These are phyloP conservation scores for Rhizopogon vesiculosus DNA, from an alignment of 768 basidiomycete genomes.

Conservation along the genomic window DNA sequence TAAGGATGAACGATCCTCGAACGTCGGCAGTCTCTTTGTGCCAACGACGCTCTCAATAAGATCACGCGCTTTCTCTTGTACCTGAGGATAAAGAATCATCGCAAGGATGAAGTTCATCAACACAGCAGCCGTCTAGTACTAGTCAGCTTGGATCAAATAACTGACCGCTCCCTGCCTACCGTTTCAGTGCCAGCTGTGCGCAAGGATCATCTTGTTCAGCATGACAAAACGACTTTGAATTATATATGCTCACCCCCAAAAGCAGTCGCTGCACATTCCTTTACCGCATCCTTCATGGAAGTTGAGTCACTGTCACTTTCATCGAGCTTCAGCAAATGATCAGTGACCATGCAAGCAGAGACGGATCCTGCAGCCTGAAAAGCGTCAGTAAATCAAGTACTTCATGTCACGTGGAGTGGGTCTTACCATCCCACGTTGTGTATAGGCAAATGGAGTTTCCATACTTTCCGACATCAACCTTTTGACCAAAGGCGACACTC, in stretches of 20 bases:
- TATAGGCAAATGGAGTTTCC: conserved; percentile 14
- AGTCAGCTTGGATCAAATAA: neutral
- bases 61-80: conserved; percentile 5
- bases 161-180: neutral
- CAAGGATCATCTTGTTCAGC: neutral
- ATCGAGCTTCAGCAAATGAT: neutral
- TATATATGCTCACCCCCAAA: conserved; percentile 1
- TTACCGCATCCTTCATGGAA: neutral
- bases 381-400: neutral
- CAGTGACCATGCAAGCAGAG: conserved; percentile 3
- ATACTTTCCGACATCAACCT: conserved; percentile 12
- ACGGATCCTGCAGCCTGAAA: conserved; percentile 7
- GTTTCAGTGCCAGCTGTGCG: neutral
- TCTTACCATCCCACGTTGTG: conserved; percentile 9
- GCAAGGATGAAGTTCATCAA: conserved; percentile 7
- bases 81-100: conserved; percentile 8
- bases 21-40: conserved; percentile 5
- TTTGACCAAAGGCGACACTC: conserved; percentile 10
- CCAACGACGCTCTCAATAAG: conserved; percentile 10
- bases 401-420: neutral
- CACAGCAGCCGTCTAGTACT: neutral
- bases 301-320: neutral
- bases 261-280: neutral
- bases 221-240: neutral
- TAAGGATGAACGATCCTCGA: conserved; percentile 7